Evolutionary conservation across 768 basidiomycete genomes (phyloP).

Genomic region (Mycena vulgaris): DNA sequence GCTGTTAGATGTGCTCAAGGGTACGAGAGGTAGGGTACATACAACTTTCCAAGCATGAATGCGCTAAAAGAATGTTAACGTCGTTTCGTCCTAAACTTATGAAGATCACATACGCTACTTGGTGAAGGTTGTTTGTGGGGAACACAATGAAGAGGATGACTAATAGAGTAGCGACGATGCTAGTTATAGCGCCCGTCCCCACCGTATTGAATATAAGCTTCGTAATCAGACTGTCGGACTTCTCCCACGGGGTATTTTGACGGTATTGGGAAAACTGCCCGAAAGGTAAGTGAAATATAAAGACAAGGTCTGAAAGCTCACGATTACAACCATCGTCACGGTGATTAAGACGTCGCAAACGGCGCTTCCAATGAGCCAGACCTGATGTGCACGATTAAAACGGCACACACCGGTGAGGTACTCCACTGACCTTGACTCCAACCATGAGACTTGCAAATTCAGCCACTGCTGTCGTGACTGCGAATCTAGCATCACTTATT

Average conservation of each 20-base stretch:
- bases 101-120: slow-evolving; percentile 9
- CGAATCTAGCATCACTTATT: slow-evolving; percentile 13
- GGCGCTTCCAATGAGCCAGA: slow-evolving; percentile 35
- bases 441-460: background rate
- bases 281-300: background rate
- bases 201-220: slow-evolving; percentile 26
- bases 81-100: no score
- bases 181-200: slow-evolving; percentile 27
- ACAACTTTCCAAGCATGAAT: slow-evolving; percentile 27
- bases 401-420: no score
- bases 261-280: slow-evolving; percentile 15
- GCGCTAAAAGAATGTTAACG: background rate
- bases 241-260: background rate
- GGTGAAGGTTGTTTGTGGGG: slow-evolving; percentile 15
- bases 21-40: no score
- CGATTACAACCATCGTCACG: slow-evolving; percentile 17
- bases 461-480: background rate
- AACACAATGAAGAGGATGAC: slow-evolving; percentile 24
- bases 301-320: background rate
- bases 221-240: slow-evolving; percentile 19
- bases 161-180: slow-evolving; percentile 11
- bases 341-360: slow-evolving; percentile 28
- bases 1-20: background rate
- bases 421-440: slow-evolving; percentile 20
- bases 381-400: background rate